Evolutionary conservation across 208 protist species (phyloP).

Genomic region (Leishmania turanica): DNA sequence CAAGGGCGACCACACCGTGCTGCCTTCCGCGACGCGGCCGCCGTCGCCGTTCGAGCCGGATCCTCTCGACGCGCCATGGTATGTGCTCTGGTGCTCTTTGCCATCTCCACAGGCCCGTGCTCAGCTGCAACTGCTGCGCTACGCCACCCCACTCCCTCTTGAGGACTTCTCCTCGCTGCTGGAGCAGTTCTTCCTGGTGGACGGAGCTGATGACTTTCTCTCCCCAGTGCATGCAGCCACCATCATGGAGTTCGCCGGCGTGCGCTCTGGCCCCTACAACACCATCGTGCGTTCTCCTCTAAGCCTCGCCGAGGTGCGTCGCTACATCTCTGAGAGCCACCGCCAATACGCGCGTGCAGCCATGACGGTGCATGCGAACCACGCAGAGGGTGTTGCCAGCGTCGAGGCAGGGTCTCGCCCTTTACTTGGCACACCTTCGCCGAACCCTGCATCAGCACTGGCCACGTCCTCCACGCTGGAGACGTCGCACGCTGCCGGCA

Average conservation of each 20-base stretch:
- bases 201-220: slow-evolving; percentile 70
- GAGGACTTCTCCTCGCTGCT: slow-evolving; percentile 68
- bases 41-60: slow-evolving; percentile 7
- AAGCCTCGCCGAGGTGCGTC: slow-evolving; percentile 59
- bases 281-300: slow-evolving; percentile 57
- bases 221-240: slow-evolving; percentile 57
- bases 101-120: slow-evolving; percentile 38
- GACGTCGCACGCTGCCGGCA: background rate
- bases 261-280: slow-evolving; percentile 61
- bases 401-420: background rate
- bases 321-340: slow-evolving; percentile 55
- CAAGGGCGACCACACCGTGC: background rate
- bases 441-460: background rate
- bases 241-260: slow-evolving; percentile 87
- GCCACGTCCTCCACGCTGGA: background rate
- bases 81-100: slow-evolving; percentile 29
- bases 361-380: background rate
- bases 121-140: slow-evolving; percentile 50
- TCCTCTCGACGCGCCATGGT: slow-evolving; percentile 27
- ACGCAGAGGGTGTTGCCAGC: background rate
- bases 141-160: slow-evolving; percentile 51
- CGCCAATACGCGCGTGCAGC: slow-evolving; percentile 39
- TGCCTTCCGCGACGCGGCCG: background rate
- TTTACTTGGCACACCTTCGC: background rate
- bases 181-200: slow-evolving; percentile 64